Evolutionary conservation across 164 flowering plant genomes (phyloP).

Genomic region (Umbilicus rupestris): DNA sequence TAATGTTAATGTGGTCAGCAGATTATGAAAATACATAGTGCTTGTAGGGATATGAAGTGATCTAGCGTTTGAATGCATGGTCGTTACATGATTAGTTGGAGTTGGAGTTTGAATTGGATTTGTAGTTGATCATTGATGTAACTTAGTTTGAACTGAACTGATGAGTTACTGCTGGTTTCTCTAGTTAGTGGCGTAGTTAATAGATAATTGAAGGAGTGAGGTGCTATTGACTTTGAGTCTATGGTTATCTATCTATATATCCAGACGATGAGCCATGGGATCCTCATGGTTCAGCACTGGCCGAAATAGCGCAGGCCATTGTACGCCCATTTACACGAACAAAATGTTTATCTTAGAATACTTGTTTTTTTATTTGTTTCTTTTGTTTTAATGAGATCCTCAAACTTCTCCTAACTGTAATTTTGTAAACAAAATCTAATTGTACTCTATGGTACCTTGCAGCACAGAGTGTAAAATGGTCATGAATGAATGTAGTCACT

Average conservation of each 20-base stretch:
- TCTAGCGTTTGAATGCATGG: not conserved
- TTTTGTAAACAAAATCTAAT: not conserved
- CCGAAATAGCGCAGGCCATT: slow-evolving; percentile 94
- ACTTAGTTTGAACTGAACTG: not conserved
- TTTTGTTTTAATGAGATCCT: not conserved
- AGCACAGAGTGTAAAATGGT: slow-evolving; percentile 92
- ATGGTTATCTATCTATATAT: too few species aligned
- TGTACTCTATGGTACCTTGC: slow-evolving; percentile 14
- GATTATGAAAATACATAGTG: not conserved
- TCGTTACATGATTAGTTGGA: not conserved
- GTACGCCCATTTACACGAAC: slow-evolving; percentile 22
- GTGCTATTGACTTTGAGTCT: too few species aligned
- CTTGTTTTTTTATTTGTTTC: too few species aligned
- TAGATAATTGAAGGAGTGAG: too few species aligned
- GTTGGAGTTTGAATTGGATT: not conserved
- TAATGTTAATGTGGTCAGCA: too few species aligned
- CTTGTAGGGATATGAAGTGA: not conserved
- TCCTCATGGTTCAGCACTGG: slow-evolving; percentile 92
- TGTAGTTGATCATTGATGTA: not conserved
- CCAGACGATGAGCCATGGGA: slow-evolving; percentile 99
- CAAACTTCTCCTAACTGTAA: not conserved
- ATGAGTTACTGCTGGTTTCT: not conserved
- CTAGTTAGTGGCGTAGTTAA: too few species aligned
- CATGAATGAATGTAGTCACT: slow-evolving; percentile 72
- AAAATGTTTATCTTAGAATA: not conserved